Base-by-base conservation (phyloP, 1,139 yeast species). In the Suhomyces bokatorum region DNA sequence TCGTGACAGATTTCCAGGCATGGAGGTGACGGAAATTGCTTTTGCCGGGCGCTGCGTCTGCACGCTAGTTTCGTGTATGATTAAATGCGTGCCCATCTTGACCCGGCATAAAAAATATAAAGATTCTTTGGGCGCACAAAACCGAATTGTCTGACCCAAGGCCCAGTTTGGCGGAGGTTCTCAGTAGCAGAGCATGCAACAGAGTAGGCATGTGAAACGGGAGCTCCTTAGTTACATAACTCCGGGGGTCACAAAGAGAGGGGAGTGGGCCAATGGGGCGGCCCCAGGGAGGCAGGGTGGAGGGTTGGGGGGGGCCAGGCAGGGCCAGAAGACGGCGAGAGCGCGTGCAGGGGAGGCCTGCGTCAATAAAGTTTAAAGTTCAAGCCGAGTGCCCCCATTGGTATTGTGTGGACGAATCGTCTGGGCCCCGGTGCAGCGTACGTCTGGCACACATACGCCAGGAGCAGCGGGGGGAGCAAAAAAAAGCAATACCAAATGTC, bases 41-140 rank as follows among this genome's bases (percentile, higher is more conserved):
- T 41, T 41, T 41, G 37, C 8, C 32, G 11, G 16, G 13, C 16
- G 13, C 16, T 30, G 35, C 35, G 24, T 40, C 39, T 30, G 39
- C 39, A 29, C 35, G 27, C 29, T 35, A 32, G 34, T 41, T 14
- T 36, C 37, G 44, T 36, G 44, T 32, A 34, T 35, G 40, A 36
- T 36, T 41, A 35, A 39, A 28, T 10, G 28, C 37, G 30, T 13
- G 33, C 36, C 20, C 38, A 39, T 29, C 38, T 29, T 14, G 27
- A 7, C 11, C 35, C 35, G 16, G 33, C 42, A 29, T 34, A 34
- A 34, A 34, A 38, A 39, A 39, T 39, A 34, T 17, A 11, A 29
- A 15, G 38, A 34, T 34, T 28, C 33, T 16, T 14, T 22, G 38
- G 29, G 11, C 16, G n/a, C 38, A 39, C 42, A 39, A 39, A 39